These are phyloP conservation scores for Tulasnella sp. DNA, from an alignment of 768 basidiomycete genomes.

Conservation along the genomic window DNA sequence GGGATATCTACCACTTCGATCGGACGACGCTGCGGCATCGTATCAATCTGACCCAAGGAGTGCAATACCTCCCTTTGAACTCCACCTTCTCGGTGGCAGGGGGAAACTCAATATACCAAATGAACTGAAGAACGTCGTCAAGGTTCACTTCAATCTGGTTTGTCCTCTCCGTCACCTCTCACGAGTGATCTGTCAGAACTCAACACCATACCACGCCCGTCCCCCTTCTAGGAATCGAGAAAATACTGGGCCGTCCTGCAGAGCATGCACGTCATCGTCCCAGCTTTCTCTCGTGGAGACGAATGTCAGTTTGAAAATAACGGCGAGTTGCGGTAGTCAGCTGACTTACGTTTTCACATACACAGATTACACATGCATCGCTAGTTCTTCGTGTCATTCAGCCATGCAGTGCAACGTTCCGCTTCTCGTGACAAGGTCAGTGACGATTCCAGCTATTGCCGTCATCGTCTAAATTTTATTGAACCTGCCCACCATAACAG, in stretches of 20 bases:
- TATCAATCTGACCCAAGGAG: background rate
- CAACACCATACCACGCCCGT: no score
- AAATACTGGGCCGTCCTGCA: background rate
- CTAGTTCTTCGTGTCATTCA: background rate
- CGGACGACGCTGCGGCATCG: background rate
- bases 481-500: background rate
- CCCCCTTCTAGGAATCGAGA: background rate
- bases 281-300: background rate
- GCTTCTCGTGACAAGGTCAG: background rate
- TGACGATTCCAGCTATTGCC: no score
- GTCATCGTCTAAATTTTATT: no score
- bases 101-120: background rate
- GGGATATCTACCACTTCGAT: background rate
- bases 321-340: background rate
- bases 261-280: background rate
- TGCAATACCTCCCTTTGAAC: background rate
- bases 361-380: background rate
- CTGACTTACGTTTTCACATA: background rate
- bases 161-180: background rate
- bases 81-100: background rate
- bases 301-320: background rate
- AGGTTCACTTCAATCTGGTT: background rate
- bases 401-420: background rate
- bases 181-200: no score
- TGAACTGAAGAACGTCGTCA: background rate